phyloP scores from a whole-genome alignment of 805 yeast species.

The Debaryomyces tyrocola region DNA sequence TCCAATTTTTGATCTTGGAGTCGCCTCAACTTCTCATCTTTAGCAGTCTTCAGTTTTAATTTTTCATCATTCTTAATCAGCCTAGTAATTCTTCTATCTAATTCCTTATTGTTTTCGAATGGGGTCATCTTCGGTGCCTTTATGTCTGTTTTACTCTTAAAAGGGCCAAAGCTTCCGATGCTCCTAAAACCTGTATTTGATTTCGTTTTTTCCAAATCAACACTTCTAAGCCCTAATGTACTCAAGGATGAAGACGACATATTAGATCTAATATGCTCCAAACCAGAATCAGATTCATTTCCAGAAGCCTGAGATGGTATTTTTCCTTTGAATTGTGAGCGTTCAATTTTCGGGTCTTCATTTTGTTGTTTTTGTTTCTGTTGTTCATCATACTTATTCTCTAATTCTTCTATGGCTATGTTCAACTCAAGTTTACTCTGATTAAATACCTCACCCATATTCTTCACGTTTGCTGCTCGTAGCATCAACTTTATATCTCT shows the following conservation, averaged over 20 bases:
- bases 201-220: constrained; percentile 10
- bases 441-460: constrained; percentile 44
- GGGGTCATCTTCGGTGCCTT: not conserved
- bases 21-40: constrained; percentile 6
- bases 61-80: constrained; percentile 33
- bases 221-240: constrained; percentile 2
- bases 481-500: constrained; percentile 65
- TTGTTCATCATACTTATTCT: constrained; percentile 15
- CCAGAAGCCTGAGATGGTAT: not conserved
- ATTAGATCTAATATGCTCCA: constrained; percentile 5
- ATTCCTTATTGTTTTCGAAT: constrained; percentile 20
- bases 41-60: constrained; percentile 10
- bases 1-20: not conserved
- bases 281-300: not conserved
- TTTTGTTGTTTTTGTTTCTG: not conserved
- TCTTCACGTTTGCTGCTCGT: constrained; percentile 53
- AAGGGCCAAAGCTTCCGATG: constrained; percentile 28
- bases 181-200: constrained; percentile 23
- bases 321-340: not conserved
- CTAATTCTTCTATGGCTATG: constrained; percentile 22
- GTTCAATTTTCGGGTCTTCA: not conserved
- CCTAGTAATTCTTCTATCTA: constrained; percentile 34
- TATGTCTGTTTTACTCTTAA: constrained; percentile 13
- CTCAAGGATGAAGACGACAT: constrained; percentile 11
- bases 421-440: constrained; percentile 28